Evolutionary conservation across 2,329 filamentous ascomycete genomes (phyloP).

Genomic region (Penicillium sp.): DNA sequence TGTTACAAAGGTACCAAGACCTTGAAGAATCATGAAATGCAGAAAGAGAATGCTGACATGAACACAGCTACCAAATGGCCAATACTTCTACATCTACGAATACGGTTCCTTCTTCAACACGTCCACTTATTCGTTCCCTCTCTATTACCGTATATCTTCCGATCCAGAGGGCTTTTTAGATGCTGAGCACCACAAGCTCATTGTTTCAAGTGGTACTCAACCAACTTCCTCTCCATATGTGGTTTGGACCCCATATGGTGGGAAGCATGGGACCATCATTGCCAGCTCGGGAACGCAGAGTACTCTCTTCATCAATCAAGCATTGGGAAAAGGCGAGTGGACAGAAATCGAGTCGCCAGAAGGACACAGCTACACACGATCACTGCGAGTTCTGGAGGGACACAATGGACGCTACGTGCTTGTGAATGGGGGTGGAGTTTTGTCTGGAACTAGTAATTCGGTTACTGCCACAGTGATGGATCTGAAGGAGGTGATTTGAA

Average conservation of each 20-base stretch:
- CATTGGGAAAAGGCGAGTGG: conserved; percentile 53
- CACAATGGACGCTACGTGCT: conserved; percentile 24
- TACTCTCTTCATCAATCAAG: conserved; percentile 54
- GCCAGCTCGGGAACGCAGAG: conserved; percentile 47
- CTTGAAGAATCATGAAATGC: background rate
- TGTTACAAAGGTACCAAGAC: conserved; percentile 47
- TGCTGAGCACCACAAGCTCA: conserved; percentile 46
- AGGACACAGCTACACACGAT: conserved; percentile 51
- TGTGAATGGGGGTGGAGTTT: conserved; percentile 23
- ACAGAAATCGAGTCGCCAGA: conserved; percentile 49
- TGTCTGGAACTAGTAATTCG: conserved; percentile 24
- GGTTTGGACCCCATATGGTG: conserved; percentile 56
- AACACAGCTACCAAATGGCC: conserved; percentile 58
- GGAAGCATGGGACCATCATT: conserved; percentile 54
- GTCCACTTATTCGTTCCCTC: conserved; percentile 49
- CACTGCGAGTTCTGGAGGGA: conserved; percentile 50
- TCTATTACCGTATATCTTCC: conserved; percentile 57
- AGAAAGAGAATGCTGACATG: background rate
- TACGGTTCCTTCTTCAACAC: conserved; percentile 51
- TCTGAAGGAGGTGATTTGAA: conserved; percentile 9
- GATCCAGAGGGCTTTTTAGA: conserved; percentile 54
- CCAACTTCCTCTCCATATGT: conserved; percentile 56
- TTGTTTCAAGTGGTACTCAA: conserved; percentile 48
- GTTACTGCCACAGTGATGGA: conserved; percentile 26
- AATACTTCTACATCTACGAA: conserved; percentile 70